phyloP scores from a whole-genome alignment of 495 filamentous ascomycete genomes.

The Penicillium cinerascens region DNA sequence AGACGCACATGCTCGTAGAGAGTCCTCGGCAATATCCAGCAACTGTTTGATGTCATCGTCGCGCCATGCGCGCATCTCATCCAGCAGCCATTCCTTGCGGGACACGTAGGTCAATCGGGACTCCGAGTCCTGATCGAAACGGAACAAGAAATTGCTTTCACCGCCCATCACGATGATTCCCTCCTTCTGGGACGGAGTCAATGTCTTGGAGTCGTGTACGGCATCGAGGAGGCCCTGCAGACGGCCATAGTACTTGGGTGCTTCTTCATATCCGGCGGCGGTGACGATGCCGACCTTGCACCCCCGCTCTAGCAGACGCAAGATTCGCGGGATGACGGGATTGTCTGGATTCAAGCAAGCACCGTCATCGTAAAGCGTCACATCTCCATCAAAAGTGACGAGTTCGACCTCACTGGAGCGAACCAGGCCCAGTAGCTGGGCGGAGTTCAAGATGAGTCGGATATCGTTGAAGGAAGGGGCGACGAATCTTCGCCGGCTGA shows the following conservation, averaged over 20 bases:
- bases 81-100: slow-evolving; percentile 71
- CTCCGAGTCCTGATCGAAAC: slow-evolving; percentile 49
- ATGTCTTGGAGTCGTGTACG: slow-evolving; percentile 56
- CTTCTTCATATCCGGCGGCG: slow-evolving; percentile 91
- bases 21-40: slow-evolving; percentile 81
- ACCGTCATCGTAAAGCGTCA: slow-evolving; percentile 95
- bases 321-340: slow-evolving; percentile 73
- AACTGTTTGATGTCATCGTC: slow-evolving; percentile 73
- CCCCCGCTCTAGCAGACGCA: slow-evolving; percentile 57
- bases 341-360: slow-evolving; percentile 67
- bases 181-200: slow-evolving; percentile 62
- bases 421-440: slow-evolving; percentile 83
- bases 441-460: slow-evolving; percentile 86
- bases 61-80: slow-evolving; percentile 83
- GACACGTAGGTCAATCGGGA: slow-evolving; percentile 55
- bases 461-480: slow-evolving; percentile 98
- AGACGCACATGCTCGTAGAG: slow-evolving; percentile 71
- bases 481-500: slow-evolving; percentile 89
- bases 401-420: slow-evolving; percentile 61
- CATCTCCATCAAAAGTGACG: slow-evolving; percentile 95
- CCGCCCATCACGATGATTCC: slow-evolving; percentile 90
- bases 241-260: slow-evolving; percentile 74
- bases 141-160: slow-evolving; percentile 84
- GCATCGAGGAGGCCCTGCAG: slow-evolving; percentile 82
- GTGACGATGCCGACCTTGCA: slow-evolving; percentile 92